A percentile compares a stretch with the other conserved stretches of the same genome.
Evolutionary conservation across 805 yeast species (phyloP).

Genomic region (Peterozyma toletana): DNA sequence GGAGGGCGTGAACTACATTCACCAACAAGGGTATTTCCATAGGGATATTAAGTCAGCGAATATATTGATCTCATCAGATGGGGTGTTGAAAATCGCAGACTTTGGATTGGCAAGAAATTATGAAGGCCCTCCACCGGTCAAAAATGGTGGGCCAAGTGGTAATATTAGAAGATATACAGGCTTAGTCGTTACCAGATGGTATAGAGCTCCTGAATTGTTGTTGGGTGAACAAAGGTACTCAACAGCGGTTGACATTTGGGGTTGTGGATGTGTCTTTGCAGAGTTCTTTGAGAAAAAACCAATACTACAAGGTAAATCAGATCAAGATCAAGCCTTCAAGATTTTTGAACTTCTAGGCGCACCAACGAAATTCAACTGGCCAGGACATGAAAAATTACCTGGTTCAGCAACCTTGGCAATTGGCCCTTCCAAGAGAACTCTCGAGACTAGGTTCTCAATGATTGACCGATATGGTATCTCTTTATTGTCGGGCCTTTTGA

Average conservation of each 20-base stretch:
- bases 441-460: constrained; percentile 41
- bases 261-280: constrained; percentile 91
- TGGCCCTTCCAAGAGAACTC: constrained; percentile 26
- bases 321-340: constrained; percentile 77
- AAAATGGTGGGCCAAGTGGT: constrained; percentile 38
- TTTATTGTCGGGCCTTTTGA: constrained; percentile 54
- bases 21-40: constrained; percentile 55
- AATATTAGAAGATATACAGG: constrained; percentile 48
- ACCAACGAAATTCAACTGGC: constrained; percentile 58
- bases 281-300: constrained; percentile 82
- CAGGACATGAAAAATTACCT: constrained; percentile 53
- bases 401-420: constrained; percentile 33
- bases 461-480: constrained; percentile 42
- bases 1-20: constrained; percentile 77
- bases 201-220: constrained; percentile 89
- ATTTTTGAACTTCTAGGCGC: constrained; percentile 81
- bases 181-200: constrained; percentile 93
- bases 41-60: constrained; percentile 97
- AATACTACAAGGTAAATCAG: constrained; percentile 77
- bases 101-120: constrained; percentile 81
- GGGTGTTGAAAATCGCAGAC: constrained; percentile 85
- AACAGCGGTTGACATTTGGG: constrained; percentile 97
- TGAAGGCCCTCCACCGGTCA: constrained; percentile 26
- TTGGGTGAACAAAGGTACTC: constrained; percentile 83
- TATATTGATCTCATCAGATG: constrained; percentile 68